These are phyloP conservation scores for Diversispora epigaea DNA, from an alignment of 192 early-diverging fungal species.

Conservation along the genomic window DNA sequence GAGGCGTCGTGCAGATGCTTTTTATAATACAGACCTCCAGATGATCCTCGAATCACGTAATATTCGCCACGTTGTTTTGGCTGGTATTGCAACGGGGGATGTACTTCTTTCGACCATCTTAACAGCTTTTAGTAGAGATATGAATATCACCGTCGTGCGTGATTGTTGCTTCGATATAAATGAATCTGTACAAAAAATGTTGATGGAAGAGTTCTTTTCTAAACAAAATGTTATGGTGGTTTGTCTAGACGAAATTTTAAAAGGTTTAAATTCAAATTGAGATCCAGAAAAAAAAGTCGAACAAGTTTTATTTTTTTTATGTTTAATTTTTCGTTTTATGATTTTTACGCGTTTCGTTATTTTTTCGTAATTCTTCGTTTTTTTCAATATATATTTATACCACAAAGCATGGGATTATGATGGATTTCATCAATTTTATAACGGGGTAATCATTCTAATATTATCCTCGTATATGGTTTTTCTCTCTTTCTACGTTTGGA, in stretches of 20 bases:
- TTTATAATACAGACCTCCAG: constrained; percentile 32
- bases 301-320: not conserved
- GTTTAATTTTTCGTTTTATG: not conserved
- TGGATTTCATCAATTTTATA: not conserved
- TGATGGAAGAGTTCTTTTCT: constrained; percentile 29
- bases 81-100: constrained; percentile 16
- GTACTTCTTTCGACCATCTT: constrained; percentile 22
- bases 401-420: constrained; percentile 6
- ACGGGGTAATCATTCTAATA: not conserved
- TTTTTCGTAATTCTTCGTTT: not conserved
- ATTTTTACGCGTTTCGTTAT: not conserved
- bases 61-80: constrained; percentile 16
- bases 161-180: constrained; percentile 31
- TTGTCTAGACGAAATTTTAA: not conserved
- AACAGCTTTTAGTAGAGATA: constrained; percentile 16
- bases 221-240: constrained; percentile 23
- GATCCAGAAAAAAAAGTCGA: not conserved
- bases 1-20: constrained; percentile 30
- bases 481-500: not conserved
- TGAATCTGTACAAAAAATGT: constrained; percentile 22
- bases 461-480: constrained; percentile 7
- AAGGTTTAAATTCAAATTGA: constrained; percentile 1
- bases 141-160: constrained; percentile 18
- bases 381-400: not conserved
- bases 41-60: constrained; percentile 29